Conservation (phyloP, 1,284 basidiomycete genomes). For the Megacollybia platyphylla region DNA sequence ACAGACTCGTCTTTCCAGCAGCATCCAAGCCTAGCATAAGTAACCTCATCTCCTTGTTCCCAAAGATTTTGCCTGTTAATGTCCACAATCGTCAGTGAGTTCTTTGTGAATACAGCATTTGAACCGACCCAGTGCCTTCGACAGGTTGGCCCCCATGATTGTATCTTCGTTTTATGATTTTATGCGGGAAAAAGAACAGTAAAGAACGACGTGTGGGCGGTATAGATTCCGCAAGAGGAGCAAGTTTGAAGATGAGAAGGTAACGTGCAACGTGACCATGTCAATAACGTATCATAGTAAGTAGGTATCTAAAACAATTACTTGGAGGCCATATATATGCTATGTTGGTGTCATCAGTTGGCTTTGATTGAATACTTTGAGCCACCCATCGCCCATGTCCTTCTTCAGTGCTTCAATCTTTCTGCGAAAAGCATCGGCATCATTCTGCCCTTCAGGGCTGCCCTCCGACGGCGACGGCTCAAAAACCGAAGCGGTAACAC, state of each 20-base stretch:
- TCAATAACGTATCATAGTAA: slow-evolving; percentile 1
- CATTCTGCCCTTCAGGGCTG: slow-evolving; percentile 23
- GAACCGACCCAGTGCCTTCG: slow-evolving; percentile 54
- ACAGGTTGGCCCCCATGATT: slow-evolving; percentile 66
- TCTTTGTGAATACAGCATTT: slow-evolving; percentile 5
- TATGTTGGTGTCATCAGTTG: slow-evolving; percentile 16
- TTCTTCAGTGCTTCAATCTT: slow-evolving; percentile 70
- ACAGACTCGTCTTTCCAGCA: slow-evolving; percentile 90
- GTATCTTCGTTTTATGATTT: slow-evolving; percentile 11
- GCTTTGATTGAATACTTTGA: slow-evolving; percentile 69
- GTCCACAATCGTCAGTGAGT: slow-evolving; percentile 6
- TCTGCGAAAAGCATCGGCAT: slow-evolving; percentile 61
- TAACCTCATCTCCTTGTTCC: slow-evolving; percentile 98
- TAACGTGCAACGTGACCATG: not conserved
- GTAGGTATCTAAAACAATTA: not conserved
- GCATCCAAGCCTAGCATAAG: slow-evolving; percentile 91
- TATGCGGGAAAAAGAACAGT: slow-evolving; percentile 13
- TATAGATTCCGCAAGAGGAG: slow-evolving; percentile 11
- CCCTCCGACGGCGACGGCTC: slow-evolving; percentile 29
- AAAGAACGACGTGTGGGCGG: slow-evolving; percentile 27
- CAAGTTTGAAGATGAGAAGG: not conserved
- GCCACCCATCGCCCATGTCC: slow-evolving; percentile 81
- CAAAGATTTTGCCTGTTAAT: slow-evolving; percentile 77
- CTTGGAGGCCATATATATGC: not conserved
- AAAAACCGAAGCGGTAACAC: slow-evolving; percentile 46